A percentile compares a stretch with the other conserved stretches of the same genome.
phyloP scores from a whole-genome alignment of 192 early-diverging fungal genomes.

The Chytriomyces sp. region DNA sequence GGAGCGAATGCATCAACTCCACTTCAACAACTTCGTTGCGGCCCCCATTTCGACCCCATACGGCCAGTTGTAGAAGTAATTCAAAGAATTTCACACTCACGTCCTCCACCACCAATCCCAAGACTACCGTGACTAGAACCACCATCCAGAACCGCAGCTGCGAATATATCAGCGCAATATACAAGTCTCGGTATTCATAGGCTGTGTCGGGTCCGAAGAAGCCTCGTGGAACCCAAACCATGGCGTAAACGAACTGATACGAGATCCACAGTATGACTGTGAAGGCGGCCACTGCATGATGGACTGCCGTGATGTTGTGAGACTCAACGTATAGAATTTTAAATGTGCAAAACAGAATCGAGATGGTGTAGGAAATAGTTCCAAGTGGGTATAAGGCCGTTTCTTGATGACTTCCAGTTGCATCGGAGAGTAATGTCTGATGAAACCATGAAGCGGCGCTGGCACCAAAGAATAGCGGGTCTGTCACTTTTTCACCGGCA shows the following conservation, averaged over 20 bases:
- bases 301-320: slow-evolving; percentile 27
- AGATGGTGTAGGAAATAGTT: slow-evolving; percentile 35
- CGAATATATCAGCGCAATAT: slow-evolving; percentile 3
- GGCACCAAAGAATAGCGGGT: slow-evolving; percentile 14
- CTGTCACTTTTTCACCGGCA: not conserved
- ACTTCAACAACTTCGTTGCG: slow-evolving; percentile 8
- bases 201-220: slow-evolving; percentile 40
- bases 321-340: slow-evolving; percentile 38
- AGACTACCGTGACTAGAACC: slow-evolving; percentile 19
- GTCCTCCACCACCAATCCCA: slow-evolving; percentile 29
- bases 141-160: slow-evolving; percentile 28
- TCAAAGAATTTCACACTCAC: slow-evolving; percentile 32
- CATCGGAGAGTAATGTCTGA: slow-evolving; percentile 27
- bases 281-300: slow-evolving; percentile 16
- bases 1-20: not conserved
- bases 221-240: slow-evolving; percentile 23
- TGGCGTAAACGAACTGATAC: slow-evolving; percentile 35
- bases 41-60: slow-evolving; percentile 16
- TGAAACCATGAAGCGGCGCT: slow-evolving; percentile 16
- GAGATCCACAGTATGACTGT: slow-evolving; percentile 33
- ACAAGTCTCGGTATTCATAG: slow-evolving; percentile 30
- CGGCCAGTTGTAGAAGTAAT: not conserved
- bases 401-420: slow-evolving; percentile 31
- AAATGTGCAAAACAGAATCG: slow-evolving; percentile 34
- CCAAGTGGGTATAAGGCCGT: slow-evolving; percentile 32